Evolutionary conservation across 306 rosid genomes (phyloP), one percentile per base, ranked within the genome.

Genomic region (Vigna angularis): DNA sequence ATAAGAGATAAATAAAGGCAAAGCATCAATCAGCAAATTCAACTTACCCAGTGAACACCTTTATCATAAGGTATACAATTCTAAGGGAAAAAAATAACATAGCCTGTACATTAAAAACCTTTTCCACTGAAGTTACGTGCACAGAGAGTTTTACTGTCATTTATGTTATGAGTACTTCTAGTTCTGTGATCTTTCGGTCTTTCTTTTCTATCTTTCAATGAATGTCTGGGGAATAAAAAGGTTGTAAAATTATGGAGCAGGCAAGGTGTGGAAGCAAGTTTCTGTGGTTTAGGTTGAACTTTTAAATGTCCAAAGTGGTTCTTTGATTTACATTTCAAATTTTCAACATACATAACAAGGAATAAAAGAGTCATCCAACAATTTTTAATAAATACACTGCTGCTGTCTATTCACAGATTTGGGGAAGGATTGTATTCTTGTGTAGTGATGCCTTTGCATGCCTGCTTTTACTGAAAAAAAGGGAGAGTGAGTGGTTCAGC

Each of bases 1-100:
- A 36, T 22, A 36, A 38, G 13, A 65, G 66, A 52, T 11, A 38
- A 63, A 45, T 75, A 26, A 47, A 66, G 66, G 44, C 47, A 51
- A 30, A 30, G 34, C 34, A 30, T 30, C 34, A 3, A 30, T 30
- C 34, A 30, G 28, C 28, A 26, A 26, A 26, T 26, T 26, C 28
- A 26, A 2, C 28, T 26, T 26, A 24, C 28, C 28, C 28, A 24
- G 28, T 24, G 28, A 2, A 24, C 28, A 24, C 28, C 28, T 24
- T 24, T 24, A 24, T 24, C 28, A 2, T 24, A 24, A 24, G 28
- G 28, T 24, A 26, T 26, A 30, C 24, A 9, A 16, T 34, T 13
- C 67, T 4, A 64, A 64, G 15, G 30, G 17, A 64, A 10, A 26
- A 10, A 63, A 64, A 9, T 64, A 17, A 17, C 50, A 15, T 16